Evolutionary conservation across 352 stramenopile genomes (phyloP).

Genomic region (Pythium pyrilobum): DNA sequence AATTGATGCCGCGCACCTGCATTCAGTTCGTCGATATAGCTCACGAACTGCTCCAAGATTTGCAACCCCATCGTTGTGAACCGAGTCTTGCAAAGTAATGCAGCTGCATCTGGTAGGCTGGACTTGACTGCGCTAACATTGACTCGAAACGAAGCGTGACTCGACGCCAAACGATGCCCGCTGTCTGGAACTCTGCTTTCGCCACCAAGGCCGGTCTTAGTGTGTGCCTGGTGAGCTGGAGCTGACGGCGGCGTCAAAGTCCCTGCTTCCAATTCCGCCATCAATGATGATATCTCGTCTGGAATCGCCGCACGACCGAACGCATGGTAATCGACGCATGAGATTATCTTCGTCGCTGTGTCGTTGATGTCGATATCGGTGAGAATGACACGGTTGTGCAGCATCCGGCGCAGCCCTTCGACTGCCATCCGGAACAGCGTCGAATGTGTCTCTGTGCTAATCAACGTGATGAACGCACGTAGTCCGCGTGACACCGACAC

Average conservation of each 20-base stretch:
- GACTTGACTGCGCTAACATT: slow-evolving; percentile 15
- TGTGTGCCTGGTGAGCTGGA: too few species aligned
- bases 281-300: slow-evolving; percentile 31
- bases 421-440: slow-evolving; percentile 74
- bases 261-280: slow-evolving; percentile 13
- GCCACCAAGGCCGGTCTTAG: not conserved
- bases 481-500: slow-evolving; percentile 58
- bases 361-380: slow-evolving; percentile 84
- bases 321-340: slow-evolving; percentile 76
- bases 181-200: not conserved
- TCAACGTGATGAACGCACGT: slow-evolving; percentile 63
- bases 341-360: slow-evolving; percentile 68
- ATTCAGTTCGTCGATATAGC: slow-evolving; percentile 48
- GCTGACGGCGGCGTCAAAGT: too few species aligned
- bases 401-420: slow-evolving; percentile 58
- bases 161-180: not conserved
- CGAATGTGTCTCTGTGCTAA: slow-evolving; percentile 66
- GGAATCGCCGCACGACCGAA: slow-evolving; percentile 73
- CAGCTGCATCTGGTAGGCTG: slow-evolving; percentile 27
- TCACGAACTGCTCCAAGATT: slow-evolving; percentile 59
- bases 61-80: slow-evolving; percentile 76
- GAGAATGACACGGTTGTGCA: slow-evolving; percentile 76
- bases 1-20: slow-evolving; percentile 41
- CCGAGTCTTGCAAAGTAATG: slow-evolving; percentile 51
- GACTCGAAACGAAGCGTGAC: slow-evolving; percentile 9